Base-by-base conservation (phyloP, 495 filamentous ascomycete species). In the Xylaria venustula region DNA sequence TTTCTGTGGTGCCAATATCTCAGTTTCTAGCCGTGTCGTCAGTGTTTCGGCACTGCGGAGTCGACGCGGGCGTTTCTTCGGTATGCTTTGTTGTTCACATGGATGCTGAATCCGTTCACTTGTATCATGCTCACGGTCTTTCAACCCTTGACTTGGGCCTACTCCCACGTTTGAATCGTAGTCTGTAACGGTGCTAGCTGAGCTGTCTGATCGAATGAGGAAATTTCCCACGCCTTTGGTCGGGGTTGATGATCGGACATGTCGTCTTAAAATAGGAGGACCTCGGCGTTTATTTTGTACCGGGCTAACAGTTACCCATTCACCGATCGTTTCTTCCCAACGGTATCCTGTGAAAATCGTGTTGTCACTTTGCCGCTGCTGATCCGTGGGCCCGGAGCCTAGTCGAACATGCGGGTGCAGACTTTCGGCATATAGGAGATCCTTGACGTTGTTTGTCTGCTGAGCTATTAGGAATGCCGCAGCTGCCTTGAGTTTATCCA, bases 301-400 rank as follows among this genome's bases (percentile, higher is more conserved):
- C 36, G 75, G 75, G 49, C 72, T 78, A 17, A 62, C 67, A 11
- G 64, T 75, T 17, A 83, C 75, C 81, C 81, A 84, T 71, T 84
- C 81, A 52, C 79, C 74, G 63, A 84, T 83, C 23, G 75, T 80
- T 59, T 81, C 80, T 57, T 84, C 81, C 80, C 80, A 84, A 6
- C 73, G 68, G 55, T 76, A 79, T 15, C 76, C 73, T 7, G 71
- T 65, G 47, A 76, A 72, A 2, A 73, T 57, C 1, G 66, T 45
- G n/a, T 60, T 54, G 15, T 44, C 25, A 9, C 12, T 54, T 14
- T 58, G 57, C n/a, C 45, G 44, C n/a, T 49, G 44, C 19, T 53
- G 53, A 23, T 50, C 46, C 54, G 44, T 42, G 34, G 57, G 45
- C 14, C 22, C 34, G 8, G 64, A 44, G 26, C 36, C 41, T 4